These are phyloP conservation scores for Penicillium alfredii DNA, from an alignment of 495 filamentous ascomycete species.

Conservation along the genomic window DNA sequence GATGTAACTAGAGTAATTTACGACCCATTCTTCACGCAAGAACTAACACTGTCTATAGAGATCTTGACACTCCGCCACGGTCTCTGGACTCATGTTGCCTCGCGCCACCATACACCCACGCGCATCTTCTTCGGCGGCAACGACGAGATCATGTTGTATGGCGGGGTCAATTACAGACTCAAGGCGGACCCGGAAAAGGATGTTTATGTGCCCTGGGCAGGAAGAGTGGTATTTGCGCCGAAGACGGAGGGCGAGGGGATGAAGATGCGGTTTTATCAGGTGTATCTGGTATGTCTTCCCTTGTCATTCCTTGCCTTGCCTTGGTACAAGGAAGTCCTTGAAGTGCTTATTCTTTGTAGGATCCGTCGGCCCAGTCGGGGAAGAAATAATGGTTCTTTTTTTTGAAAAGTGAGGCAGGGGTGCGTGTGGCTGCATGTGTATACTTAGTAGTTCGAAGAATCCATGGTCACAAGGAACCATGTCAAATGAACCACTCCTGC, in stretches of 20 bases:
- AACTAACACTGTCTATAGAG: too few species aligned
- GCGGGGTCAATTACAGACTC: constrained; percentile 50
- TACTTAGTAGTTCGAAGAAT: constrained; percentile 1
- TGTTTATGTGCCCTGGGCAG: constrained; percentile 48
- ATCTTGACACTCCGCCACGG: constrained; percentile 49
- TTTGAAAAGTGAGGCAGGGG: background rate
- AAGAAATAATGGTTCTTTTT: constrained; percentile 24
- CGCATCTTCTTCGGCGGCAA: constrained; percentile 50
- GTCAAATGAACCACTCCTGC: background rate
- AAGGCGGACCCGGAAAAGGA: constrained; percentile 44
- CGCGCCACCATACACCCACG: constrained; percentile 42
- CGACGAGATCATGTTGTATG: constrained; percentile 57
- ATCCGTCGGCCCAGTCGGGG: constrained; percentile 35
- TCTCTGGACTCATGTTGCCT: constrained; percentile 52
- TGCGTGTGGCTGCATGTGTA: background rate
- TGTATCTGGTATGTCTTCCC: constrained; percentile 50
- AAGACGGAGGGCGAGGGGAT: constrained; percentile 35
- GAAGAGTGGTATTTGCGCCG: constrained; percentile 44
- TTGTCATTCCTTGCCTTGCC: too few species aligned
- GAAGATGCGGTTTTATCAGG: constrained; percentile 60
- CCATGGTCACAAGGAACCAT: too few species aligned
- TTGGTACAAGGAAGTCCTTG: too few species aligned
- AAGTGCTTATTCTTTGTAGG: constrained; percentile 19
- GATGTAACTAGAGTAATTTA: too few species aligned
- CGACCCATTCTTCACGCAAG: too few species aligned